These are phyloP conservation scores for Andalucia godoyi DNA, from an alignment of 78 protist species.

Conservation along the genomic window DNA sequence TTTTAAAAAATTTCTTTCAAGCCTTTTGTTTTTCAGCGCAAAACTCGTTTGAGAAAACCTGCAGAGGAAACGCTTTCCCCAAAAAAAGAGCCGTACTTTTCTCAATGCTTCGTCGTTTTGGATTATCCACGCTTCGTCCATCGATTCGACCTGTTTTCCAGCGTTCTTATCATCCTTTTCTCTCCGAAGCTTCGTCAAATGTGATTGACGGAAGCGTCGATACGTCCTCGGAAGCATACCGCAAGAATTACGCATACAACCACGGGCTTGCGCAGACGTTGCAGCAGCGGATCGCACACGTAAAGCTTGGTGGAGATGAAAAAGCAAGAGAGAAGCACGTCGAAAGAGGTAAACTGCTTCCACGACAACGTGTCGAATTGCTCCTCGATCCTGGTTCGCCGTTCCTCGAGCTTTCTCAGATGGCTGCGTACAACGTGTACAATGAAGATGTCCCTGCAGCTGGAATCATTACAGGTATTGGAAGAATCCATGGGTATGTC, in stretches of 20 bases:
- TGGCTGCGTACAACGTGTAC: constrained; percentile 79
- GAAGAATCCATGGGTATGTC: constrained; percentile 53
- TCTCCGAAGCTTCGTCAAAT: no score
- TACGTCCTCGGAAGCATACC: neutral
- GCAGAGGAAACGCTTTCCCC: neutral
- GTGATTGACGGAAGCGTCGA: neutral
- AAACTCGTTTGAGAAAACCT: neutral
- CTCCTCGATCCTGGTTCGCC: constrained; percentile 80
- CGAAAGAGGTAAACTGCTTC: constrained; percentile 63
- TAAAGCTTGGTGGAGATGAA: constrained; percentile 68
- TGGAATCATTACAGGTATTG: constrained; percentile 88
- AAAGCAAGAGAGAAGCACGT: constrained; percentile 36
- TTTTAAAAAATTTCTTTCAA: neutral
- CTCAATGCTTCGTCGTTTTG: neutral
- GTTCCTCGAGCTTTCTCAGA: constrained; percentile 81
- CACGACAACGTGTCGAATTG: constrained; percentile 67
- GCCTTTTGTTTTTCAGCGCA: neutral
- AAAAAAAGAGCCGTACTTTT: neutral
- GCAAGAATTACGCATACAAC: neutral
- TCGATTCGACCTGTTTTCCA: no score
- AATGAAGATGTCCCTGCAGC: constrained; percentile 56
- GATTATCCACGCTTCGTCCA: neutral
- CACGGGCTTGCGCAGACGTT: neutral
- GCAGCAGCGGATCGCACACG: neutral
- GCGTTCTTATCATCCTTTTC: no score